Conservation (phyloP, 2,329 filamentous ascomycete species). For the Alternaria angustiovoidea region DNA sequence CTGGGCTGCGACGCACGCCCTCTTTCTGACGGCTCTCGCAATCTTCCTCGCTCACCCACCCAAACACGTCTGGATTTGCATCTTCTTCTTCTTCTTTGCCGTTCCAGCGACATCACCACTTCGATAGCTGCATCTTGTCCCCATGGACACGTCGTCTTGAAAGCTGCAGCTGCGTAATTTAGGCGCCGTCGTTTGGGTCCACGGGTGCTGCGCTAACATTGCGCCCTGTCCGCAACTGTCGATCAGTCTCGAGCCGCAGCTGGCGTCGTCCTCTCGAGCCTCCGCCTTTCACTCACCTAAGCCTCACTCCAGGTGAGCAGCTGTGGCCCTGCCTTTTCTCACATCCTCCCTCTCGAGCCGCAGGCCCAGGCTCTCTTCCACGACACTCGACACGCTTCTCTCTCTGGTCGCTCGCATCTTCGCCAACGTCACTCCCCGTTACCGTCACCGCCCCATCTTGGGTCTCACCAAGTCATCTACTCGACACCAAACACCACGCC, state of each 20-base stretch:
- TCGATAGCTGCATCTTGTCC: not conserved
- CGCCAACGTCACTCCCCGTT: not conserved
- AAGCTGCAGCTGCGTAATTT: slow-evolving; percentile 11
- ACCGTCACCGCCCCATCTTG: slow-evolving; percentile 3
- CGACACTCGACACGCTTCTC: not conserved
- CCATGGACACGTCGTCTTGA: slow-evolving; percentile 6
- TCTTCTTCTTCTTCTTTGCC: not conserved
- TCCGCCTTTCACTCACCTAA: slow-evolving; percentile 12
- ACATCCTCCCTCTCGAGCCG: slow-evolving; percentile 2
- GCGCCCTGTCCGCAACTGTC: slow-evolving; percentile 14
- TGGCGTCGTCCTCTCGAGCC: slow-evolving; percentile 14
- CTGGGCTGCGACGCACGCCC: not conserved
- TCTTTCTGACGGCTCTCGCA: slow-evolving; percentile 5
- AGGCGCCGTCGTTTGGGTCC: slow-evolving; percentile 13
- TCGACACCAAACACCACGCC: slow-evolving; percentile 5
- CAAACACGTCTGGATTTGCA: not conserved
- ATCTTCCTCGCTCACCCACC: slow-evolving; percentile 11
- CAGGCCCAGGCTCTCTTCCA: slow-evolving; percentile 5
- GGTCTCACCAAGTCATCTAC: slow-evolving; percentile 4
- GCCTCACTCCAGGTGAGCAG: slow-evolving; percentile 20
- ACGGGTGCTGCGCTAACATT: slow-evolving; percentile 15
- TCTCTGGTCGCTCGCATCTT: not conserved
- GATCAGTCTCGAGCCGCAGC: slow-evolving; percentile 23
- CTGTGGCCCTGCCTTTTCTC: slow-evolving; percentile 11
- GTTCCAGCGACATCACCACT: not conserved